Evolutionary conservation across 2,329 filamentous ascomycete species (phyloP), one percentile per base, ranked within the genome.

Genomic region (Fusarium buxicola): DNA sequence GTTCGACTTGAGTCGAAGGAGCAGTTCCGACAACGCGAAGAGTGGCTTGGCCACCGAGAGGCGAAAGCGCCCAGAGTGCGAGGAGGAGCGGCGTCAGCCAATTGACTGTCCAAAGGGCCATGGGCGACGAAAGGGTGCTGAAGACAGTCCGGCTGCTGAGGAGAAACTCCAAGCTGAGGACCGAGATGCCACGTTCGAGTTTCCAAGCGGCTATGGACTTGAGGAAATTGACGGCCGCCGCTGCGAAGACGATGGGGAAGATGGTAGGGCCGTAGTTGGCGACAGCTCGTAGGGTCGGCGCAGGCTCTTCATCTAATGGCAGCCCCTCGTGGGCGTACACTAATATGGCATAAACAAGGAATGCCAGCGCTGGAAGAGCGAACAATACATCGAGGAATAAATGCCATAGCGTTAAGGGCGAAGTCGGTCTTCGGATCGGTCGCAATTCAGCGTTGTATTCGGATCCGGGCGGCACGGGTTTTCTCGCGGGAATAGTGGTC

Each of bases 191-290:
- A 15, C 53, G 25, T 15, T 60, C 57, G 3, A 60, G 43, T 27
- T 53, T 60, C 58, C 60, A 62, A 1, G 54, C 49, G 2, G 60
- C 54, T 1, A 64, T 2, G 1, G 47, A 52, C 8, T 46, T 58
- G 24, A 58, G 57, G 28, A 63, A 63, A 7, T 55, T 55, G 10
- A 50, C 44, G 1, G 45, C 36, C 1, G 57, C 39, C 0, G 60
- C 58, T 5, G 58, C 54, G n/a, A 63, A 63, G 2, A 63, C 11
- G 7, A 63, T 61, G 0, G 60, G 58, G 10, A 45, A 63, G 5
- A 63, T 36, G 3, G 54, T 49, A 3, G 58, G 60, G 13, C 36
- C 50, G 1, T 52, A 52, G 28, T 18, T 52, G 15, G 48, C 30
- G 4, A 52, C 11, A 13, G 38, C 15, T n/a, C 30, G 48, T 2